Percentiles rank a stretch among this genome's conserved stretches.
Evolutionary conservation across 306 rosid genomes (phyloP).

Genomic region (Begonia masoniana): DNA sequence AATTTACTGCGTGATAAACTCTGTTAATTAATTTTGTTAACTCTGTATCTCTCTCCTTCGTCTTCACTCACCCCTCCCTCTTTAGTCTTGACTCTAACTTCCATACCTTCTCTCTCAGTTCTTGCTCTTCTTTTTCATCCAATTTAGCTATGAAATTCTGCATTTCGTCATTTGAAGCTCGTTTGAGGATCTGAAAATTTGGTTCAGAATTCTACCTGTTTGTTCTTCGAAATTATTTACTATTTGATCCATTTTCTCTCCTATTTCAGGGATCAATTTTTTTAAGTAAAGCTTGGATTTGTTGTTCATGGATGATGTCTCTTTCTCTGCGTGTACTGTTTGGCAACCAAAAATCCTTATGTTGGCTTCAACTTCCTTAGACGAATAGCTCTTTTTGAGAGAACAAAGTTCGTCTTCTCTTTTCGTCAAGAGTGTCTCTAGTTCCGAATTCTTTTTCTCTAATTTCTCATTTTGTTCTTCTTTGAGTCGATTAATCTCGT

Average conservation of each 20-base stretch:
- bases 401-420: conserved; percentile 19
- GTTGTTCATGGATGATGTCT: conserved; percentile 28
- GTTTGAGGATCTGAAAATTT: conserved; percentile 15
- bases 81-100: conserved; percentile 41
- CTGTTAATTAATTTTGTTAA: too few relatives aligned
- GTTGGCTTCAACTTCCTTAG: conserved; percentile 24
- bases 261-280: conserved; percentile 11
- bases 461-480: conserved; percentile 1
- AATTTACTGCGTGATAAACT: too few relatives aligned
- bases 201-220: too few relatives aligned
- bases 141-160: conserved; percentile 37
- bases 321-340: conserved; percentile 45
- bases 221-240: conserved; percentile 5
- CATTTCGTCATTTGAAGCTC: conserved; percentile 48
- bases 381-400: conserved; percentile 9
- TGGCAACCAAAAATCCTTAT: conserved; percentile 46
- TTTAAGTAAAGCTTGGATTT: conserved; percentile 19
- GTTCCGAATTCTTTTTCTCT: conserved; percentile 23
- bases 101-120: conserved; percentile 26
- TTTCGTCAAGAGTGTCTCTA: conserved; percentile 14
- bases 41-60: neutral
- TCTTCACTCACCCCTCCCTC: conserved; percentile 48
- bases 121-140: conserved; percentile 24
- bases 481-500: too few relatives aligned
- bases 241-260: conserved; percentile 4